Conservation (phyloP, 805 yeast genomes). For the Henningerozyma blattae region DNA sequence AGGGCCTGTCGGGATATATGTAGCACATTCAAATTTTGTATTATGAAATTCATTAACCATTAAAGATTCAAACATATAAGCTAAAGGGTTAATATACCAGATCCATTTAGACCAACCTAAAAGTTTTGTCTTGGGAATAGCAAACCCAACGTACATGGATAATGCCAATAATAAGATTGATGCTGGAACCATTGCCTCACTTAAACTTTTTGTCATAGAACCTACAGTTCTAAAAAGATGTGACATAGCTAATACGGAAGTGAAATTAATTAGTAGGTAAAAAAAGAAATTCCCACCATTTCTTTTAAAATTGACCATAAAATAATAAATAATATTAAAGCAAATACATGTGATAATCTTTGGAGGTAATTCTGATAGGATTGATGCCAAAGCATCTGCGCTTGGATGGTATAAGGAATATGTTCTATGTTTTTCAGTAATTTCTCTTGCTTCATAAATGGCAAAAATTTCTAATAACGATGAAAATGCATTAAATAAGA, state of each 20-base stretch:
- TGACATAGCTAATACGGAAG: slow-evolving; percentile 40
- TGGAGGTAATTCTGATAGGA: slow-evolving; percentile 40
- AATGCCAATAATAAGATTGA: slow-evolving; percentile 36
- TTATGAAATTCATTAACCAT: slow-evolving; percentile 47
- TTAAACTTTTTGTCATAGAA: slow-evolving; percentile 33
- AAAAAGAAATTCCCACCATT: slow-evolving; percentile 43
- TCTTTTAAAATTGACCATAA: slow-evolving; percentile 41
- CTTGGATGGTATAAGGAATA: slow-evolving; percentile 48
- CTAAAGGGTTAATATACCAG: slow-evolving; percentile 46
- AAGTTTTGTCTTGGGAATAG: slow-evolving; percentile 43
- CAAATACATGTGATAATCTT: slow-evolving; percentile 32
- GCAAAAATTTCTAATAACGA: slow-evolving; percentile 47
- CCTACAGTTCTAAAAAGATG: slow-evolving; percentile 44
- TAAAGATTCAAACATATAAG: slow-evolving; percentile 45
- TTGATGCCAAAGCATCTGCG: slow-evolving; percentile 45
- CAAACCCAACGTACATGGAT: slow-evolving; percentile 45
- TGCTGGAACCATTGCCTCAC: slow-evolving; percentile 50
- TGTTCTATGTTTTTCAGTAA: slow-evolving; percentile 46
- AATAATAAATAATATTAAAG: slow-evolving; percentile 41
- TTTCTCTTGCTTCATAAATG: slow-evolving; percentile 41
- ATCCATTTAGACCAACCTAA: slow-evolving; percentile 60
- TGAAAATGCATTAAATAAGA: slow-evolving; percentile 49
- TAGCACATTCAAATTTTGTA: slow-evolving; percentile 33
- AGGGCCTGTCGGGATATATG: slow-evolving; percentile 37
- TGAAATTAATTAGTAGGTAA: slow-evolving; percentile 32